Base-by-base conservation (phyloP, 2,329 filamentous ascomycete genomes). In the Cladobotryum mycophilum region DNA sequence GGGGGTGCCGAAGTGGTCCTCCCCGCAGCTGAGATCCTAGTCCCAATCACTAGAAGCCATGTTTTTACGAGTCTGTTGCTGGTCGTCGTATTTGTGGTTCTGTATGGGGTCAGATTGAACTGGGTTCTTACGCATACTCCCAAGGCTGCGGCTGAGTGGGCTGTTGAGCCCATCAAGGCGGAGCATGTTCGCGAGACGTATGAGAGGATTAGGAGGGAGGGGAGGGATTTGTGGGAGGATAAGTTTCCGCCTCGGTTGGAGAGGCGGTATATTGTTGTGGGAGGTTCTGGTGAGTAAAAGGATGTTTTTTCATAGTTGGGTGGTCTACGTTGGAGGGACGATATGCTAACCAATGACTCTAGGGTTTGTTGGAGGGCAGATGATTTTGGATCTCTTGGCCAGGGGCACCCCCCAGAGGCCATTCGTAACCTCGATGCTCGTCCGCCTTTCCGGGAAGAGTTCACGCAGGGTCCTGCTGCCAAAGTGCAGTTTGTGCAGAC, bases 351-450 rank as follows among this genome's bases (percentile, higher is more conserved):
- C 13, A 8, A 18, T 8, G 11, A n/a, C 13, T 14, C 14, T 49
- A 78, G 77, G 78, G 5, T 71, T 81, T 33, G 75, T 82, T 2
- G 79, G 79, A 3, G 73, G 76, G 33, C 76, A 74, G 61, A 75
- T 82, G 34, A 73, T 79, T 11, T 64, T 74, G 8, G 75, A 80
- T 53, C 72, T 82, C 8, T 66, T 81, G 9, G 68, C 70, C 17
- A 76, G 75, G 5, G 79, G 79, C 11, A 75, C 79, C 42, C 64
- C 70, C 70, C 77, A 1, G 60, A 68, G 37, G 70, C 73, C 30
- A 76, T 82, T 53, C 76, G 79, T 11, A 73, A 81, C 48, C 53
- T 81, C 43, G 80, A 82, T 60, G 70, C 78, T 50, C 68, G 68
- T 13, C 59, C 65, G 5, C 70, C 78, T 3, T 67, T 68, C 37